Evolutionary conservation across 768 basidiomycete genomes (phyloP).

Genomic region (Neoboletus brunneissimus): DNA sequence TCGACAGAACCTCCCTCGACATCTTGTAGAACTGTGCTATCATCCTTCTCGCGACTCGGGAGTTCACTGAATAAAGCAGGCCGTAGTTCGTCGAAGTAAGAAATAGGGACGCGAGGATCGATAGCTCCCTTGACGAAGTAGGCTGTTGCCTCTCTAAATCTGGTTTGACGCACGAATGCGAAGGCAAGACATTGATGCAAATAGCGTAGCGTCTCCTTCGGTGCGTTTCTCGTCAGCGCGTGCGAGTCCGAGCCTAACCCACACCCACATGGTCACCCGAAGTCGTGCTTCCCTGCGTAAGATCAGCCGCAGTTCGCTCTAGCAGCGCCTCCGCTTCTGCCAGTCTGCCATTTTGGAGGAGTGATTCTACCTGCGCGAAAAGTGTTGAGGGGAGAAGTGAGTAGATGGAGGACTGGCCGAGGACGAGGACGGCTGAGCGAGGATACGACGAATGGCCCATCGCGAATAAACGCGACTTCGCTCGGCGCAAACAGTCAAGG

Average conservation of each 20-base stretch:
- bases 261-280: slow-evolving; percentile 10
- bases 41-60: not conserved
- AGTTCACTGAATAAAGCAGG: slow-evolving; percentile 51
- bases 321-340: slow-evolving; percentile 62
- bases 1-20: slow-evolving; percentile 40
- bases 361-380: slow-evolving; percentile 66
- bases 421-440: slow-evolving; percentile 65
- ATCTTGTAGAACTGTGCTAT: not conserved
- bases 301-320: slow-evolving; percentile 48
- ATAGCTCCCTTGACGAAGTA: slow-evolving; percentile 75
- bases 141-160: slow-evolving; percentile 80
- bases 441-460: slow-evolving; percentile 46
- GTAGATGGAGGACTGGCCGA: slow-evolving; percentile 57
- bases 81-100: slow-evolving; percentile 76
- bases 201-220: slow-evolving; percentile 70
- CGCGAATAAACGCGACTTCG: not conserved
- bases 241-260: not conserved
- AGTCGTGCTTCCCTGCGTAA: slow-evolving; percentile 9
- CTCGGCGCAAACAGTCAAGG: not conserved
- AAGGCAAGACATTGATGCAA: slow-evolving; percentile 82
- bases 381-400: slow-evolving; percentile 70
- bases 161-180: slow-evolving; percentile 71
- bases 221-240: slow-evolving; percentile 7
- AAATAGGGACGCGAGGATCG: slow-evolving; percentile 81
- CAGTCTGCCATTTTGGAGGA: slow-evolving; percentile 62